These are phyloP conservation scores for Pisolithus albus DNA, from an alignment of 768 basidiomycete species.

Conservation along the genomic window DNA sequence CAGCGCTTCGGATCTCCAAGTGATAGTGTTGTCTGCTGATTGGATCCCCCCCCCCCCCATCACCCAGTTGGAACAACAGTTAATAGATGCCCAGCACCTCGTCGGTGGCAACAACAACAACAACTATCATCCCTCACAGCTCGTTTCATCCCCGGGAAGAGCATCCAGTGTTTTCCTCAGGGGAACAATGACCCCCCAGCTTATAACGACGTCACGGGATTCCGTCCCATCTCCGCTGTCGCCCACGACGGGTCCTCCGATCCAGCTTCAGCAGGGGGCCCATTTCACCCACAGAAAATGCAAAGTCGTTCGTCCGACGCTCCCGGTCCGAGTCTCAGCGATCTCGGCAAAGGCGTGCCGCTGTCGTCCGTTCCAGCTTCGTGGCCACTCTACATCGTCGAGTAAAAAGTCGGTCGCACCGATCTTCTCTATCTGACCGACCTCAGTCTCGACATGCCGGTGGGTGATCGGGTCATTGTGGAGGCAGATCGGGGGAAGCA, in stretches of 20 bases:
- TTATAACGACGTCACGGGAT: conserved; percentile 34
- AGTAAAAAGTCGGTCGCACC: too few relatives aligned
- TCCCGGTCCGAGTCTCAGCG: too few relatives aligned
- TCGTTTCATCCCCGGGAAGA: conserved; percentile 59
- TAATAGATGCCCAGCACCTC: conserved; percentile 34
- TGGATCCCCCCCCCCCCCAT: conserved; percentile 42
- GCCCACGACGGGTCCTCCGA: too few relatives aligned
- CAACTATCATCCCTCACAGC: conserved; percentile 40
- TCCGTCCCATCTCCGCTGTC: too few relatives aligned
- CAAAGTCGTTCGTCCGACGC: too few relatives aligned
- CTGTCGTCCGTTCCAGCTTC: too few relatives aligned
- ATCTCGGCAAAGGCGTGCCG: too few relatives aligned
- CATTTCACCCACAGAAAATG: too few relatives aligned
- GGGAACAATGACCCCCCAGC: conserved; percentile 30
- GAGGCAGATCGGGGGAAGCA: conserved; percentile 95
- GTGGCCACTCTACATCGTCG: too few relatives aligned
- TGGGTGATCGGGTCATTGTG: conserved; percentile 92
- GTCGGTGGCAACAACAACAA: conserved; percentile 17
- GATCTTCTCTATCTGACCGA: too few relatives aligned
- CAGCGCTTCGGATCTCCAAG: conserved; percentile 52
- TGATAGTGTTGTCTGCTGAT: conserved; percentile 47
- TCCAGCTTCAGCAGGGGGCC: too few relatives aligned
- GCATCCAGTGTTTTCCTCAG: conserved; percentile 51
- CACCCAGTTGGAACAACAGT: conserved; percentile 41
- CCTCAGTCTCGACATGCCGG: conserved; percentile 17